Percentiles rank a stretch among this genome's conserved stretches.
These are phyloP conservation scores for Penicillium sp. DNA, from an alignment of 2,329 filamentous ascomycete genomes.

Conservation along the genomic window DNA sequence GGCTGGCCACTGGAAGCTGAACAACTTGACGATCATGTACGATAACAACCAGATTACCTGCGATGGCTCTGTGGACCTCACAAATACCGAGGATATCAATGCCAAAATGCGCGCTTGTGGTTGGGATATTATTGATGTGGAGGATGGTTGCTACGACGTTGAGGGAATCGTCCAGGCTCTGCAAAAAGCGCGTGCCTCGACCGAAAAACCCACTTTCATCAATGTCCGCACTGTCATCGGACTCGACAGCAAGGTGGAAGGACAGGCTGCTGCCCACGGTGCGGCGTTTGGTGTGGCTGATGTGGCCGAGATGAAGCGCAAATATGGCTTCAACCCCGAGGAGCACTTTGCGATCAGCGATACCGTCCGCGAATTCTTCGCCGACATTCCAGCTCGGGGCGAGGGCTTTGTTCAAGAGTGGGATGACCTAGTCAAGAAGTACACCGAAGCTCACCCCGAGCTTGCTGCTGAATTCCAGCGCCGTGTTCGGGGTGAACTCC, in stretches of 20 bases:
- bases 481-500: conserved; percentile 55
- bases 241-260: conserved; percentile 52
- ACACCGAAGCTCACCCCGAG: conserved; percentile 52
- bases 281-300: conserved; percentile 61
- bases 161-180: conserved; percentile 54
- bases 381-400: conserved; percentile 53
- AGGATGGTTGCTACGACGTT: conserved; percentile 59
- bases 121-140: conserved; percentile 61
- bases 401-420: conserved; percentile 55
- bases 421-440: conserved; percentile 52
- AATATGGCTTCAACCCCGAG: conserved; percentile 56
- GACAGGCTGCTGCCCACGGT: conserved; percentile 60
- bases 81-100: conserved; percentile 63
- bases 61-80: conserved; percentile 60
- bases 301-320: conserved; percentile 60
- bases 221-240: conserved; percentile 64
- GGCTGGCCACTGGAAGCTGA: conserved; percentile 59
- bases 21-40: conserved; percentile 63
- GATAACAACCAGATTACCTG: conserved; percentile 67
- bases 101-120: conserved; percentile 62
- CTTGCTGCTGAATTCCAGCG: conserved; percentile 55
- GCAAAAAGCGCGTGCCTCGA: conserved; percentile 48
- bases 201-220: conserved; percentile 61
- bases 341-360: conserved; percentile 53
- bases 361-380: conserved; percentile 58